These are phyloP conservation scores for Sphagnum fallax DNA, from an alignment of 228 moss, liverwort and hornwort genomes.

Conservation along the genomic window DNA sequence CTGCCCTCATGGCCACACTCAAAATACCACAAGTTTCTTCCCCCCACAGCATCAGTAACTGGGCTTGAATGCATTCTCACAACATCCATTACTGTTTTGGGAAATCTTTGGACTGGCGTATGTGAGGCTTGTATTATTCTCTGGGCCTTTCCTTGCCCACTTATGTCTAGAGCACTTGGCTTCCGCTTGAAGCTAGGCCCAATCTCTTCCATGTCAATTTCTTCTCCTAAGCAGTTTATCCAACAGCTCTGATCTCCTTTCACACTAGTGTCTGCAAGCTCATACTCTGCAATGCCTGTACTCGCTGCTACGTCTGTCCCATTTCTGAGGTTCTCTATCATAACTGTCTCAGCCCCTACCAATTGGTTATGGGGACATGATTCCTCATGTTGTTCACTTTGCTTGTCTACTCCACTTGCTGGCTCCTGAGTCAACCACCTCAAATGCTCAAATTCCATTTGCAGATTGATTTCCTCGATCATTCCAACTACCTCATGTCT, in stretches of 20 bases:
- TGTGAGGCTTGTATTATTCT: conserved; percentile 17
- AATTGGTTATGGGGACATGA: conserved; percentile 2
- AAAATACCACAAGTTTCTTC: conserved; percentile 36
- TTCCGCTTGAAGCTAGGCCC: conserved; percentile 12
- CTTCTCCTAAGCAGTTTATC: conserved; percentile 3
- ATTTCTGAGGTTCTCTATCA: conserved; percentile 2
- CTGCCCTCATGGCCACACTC: conserved; percentile 31
- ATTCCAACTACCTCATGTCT: neutral
- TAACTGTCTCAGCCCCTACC: neutral
- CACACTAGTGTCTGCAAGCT: conserved; percentile 3
- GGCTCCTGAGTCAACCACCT: conserved; percentile 24
- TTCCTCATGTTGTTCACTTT: conserved; percentile 8
- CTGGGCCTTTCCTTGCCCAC: conserved; percentile 22
- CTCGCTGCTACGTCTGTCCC: neutral
- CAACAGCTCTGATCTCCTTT: conserved; percentile 12
- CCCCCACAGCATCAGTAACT: conserved; percentile 16
- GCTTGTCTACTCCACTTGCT: conserved; percentile 8
- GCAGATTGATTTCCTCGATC: neutral
- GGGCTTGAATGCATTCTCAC: conserved; percentile 32
- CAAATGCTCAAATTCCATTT: neutral
- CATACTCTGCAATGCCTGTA: conserved; percentile 4
- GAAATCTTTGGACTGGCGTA: conserved; percentile 8
- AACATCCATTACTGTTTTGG: conserved; percentile 54
- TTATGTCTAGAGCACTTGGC: conserved; percentile 11
- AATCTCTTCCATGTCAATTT: neutral